Base-by-base conservation (phyloP, 371 early-diverging fungal genomes). In the Mucor racemosus region DNA sequence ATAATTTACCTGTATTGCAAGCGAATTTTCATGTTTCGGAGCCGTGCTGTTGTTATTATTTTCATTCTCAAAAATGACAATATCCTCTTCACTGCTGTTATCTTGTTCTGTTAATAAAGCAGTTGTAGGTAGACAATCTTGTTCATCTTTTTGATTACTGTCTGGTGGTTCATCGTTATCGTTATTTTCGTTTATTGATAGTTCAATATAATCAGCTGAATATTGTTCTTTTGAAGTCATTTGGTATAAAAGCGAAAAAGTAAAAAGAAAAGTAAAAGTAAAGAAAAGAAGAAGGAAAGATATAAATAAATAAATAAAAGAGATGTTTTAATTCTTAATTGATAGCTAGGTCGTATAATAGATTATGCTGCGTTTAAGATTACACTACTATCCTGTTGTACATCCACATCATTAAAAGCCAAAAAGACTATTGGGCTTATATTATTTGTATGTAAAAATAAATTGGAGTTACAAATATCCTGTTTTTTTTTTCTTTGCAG, bases 131-230 rank as follows among this genome's bases (percentile, higher is more conserved):
- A 48, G 17, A 41, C 60, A 46, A 15, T 50, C 46, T 41, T 57
- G 36, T 31, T 54, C 19, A 38, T 62, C 39, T 13, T 58, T 46
- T n/a, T 69, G 65, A 35, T 57, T 31, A 42, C 13, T 58, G 66
- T 65, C 71, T 8, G 67, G 67, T 60, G 68, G 65, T 5, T 64
- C 69, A 42, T 72, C 68, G n/a, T 57, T 65, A 5, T 71, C 74
- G 33, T 74, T 65, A 34, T 61, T 61, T 10, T 62, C 39, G 41
- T 64, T 67, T 62, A 62, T 62, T 61, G 71, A 55, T 58, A 74
- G 42, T 40, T 74, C 74, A 58, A 70, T 71, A 62, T 74, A 74
- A n/a, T 74, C 74, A 11, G 53, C 39, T n/a, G 58, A 46, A 26
- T 58, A 48, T 10, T 50, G 46, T 42, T 68, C 58, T 35, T 53